Evolutionary conservation across 1,284 basidiomycete genomes (phyloP), one percentile per base, ranked within the genome.

Genomic region (Moniliella sp.): DNA sequence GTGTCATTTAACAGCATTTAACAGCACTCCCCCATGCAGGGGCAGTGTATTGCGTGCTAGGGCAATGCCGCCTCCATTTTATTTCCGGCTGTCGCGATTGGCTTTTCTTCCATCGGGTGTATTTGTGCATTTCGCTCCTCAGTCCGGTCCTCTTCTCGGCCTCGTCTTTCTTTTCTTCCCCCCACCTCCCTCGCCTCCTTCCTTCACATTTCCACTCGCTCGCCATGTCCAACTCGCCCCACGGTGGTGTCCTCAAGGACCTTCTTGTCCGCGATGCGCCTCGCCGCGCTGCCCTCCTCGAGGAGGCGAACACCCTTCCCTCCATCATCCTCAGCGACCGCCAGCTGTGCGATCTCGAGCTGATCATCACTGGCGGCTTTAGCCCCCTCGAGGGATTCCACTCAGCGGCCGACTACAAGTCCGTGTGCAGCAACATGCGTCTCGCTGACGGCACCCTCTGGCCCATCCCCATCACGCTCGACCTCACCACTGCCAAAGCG

Each of bases 341-440:
- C 48, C 84, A 93, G 72, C 68, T 94, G 31, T 94, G 86, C 63
- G 86, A 94, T 62, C 73, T 97, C 35, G 88, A 97, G 64, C 73
- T 97, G 46, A 81, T 94, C 62, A 70, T 76, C 42, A 94, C 86
- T 64, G 88, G 88, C 39, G 88, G 88, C 15, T 97, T 97, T 68
- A 94, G 86, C 43, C 91, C 88, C n/a, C 69, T 97, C 15, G 84
- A 94, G 62, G 86, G 88, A 8, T 97, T 94, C 67, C 75, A 94
- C 77, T 78, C 74, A 63, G 74, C 93, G 67, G 67, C 65, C 31
- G 86, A 97, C 65, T 97, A 94, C 65, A 76, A 71, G 38, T 28
- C 81, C 47, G 81, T 88, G 32, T 74, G 84, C 40, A 74, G 84
- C 45, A 76, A 71, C 19, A 71, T 93, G 35, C 78, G 84, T 32